These are phyloP conservation scores for Podospora didyma DNA, from an alignment of 495 filamentous ascomycete species.

Conservation along the genomic window DNA sequence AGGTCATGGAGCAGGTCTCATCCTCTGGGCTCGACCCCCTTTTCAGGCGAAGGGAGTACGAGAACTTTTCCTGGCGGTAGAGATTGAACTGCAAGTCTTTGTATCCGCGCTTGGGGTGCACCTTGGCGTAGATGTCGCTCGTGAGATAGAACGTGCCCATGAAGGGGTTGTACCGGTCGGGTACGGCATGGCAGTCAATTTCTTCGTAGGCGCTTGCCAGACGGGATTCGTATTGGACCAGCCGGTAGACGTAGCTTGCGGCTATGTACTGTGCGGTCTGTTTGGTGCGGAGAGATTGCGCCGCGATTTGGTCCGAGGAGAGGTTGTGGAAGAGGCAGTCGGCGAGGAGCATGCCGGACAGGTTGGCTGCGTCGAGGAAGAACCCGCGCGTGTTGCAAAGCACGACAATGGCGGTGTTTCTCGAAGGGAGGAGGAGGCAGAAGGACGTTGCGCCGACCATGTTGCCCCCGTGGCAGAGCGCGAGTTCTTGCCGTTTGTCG, in stretches of 20 bases:
- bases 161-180: background rate
- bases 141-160: background rate
- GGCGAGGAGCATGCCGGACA: constrained; percentile 11
- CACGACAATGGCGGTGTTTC: constrained; percentile 13
- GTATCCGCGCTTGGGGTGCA: background rate
- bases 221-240: background rate
- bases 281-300: background rate
- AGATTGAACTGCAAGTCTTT: background rate
- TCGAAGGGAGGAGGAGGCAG: constrained; percentile 5
- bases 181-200: too few species aligned
- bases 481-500: constrained; percentile 1
- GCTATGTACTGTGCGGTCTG: background rate
- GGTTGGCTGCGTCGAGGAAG: constrained; percentile 16
- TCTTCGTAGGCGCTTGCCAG: background rate
- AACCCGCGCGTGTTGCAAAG: constrained; percentile 18
- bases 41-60: constrained; percentile 9
- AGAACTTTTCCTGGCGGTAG: background rate
- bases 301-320: background rate
- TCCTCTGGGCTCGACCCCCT: background rate
- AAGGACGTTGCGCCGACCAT: constrained; percentile 23
- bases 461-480: constrained; percentile 21
- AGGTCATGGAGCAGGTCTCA: constrained; percentile 4
- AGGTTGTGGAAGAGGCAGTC: constrained; percentile 1
- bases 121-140: background rate
- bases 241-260: background rate